Conservation (phyloP, 192 early-diverging fungal genomes). For the Coemansia sp. region DNA sequence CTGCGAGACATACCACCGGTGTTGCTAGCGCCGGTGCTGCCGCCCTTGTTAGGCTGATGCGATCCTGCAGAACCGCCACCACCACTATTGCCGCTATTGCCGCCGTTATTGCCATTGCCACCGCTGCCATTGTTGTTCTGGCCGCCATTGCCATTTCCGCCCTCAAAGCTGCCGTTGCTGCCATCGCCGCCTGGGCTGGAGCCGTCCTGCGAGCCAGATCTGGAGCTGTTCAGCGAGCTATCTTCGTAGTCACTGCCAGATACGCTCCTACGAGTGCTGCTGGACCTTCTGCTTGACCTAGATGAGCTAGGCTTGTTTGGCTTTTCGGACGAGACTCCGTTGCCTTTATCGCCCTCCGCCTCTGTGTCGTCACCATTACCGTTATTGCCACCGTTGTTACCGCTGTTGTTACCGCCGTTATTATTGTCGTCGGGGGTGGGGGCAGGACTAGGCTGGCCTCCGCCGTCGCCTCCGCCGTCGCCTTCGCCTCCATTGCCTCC, state of each 20-base stretch:
- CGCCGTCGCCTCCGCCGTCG: background rate
- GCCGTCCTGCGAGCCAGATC: background rate
- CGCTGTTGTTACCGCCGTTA: too few relatives aligned
- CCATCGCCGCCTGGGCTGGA: background rate
- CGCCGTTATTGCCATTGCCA: background rate
- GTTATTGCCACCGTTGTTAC: background rate
- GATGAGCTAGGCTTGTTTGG: background rate
- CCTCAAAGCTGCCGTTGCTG: background rate
- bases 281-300: background rate
- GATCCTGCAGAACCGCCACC: background rate
- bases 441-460: background rate
- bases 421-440: background rate
- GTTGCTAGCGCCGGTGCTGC: background rate
- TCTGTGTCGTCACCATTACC: background rate
- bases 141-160: background rate
- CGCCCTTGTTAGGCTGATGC: background rate
- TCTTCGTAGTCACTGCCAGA: background rate
- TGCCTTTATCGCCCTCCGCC: background rate
- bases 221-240: background rate
- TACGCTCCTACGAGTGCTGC: background rate
- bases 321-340: background rate
- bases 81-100: background rate
- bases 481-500: background rate
- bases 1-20: slow-evolving; percentile 22
- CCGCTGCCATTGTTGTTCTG: background rate